Percentiles rank a stretch among this genome's conserved stretches.
These are phyloP conservation scores for Metschnikowia reukaufii DNA, from an alignment of 805 yeast species.

Conservation along the genomic window DNA sequence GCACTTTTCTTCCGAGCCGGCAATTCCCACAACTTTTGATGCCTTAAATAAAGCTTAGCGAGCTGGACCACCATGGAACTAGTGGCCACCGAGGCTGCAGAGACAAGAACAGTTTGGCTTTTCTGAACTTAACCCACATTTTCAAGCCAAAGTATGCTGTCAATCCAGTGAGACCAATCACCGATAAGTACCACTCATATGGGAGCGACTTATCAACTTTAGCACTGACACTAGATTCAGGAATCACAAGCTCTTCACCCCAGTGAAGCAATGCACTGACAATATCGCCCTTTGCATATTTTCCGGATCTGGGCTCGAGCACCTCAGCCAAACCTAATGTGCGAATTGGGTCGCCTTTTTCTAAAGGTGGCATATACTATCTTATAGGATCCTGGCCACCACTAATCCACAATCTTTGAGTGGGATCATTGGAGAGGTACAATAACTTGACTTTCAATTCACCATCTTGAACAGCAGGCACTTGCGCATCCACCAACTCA, in stretches of 20 bases:
- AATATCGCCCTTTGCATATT: slow-evolving; percentile 44
- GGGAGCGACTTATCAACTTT: slow-evolving; percentile 34
- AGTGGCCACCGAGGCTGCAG: slow-evolving; percentile 75
- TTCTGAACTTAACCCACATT: slow-evolving; percentile 48
- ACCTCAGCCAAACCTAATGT: slow-evolving; percentile 50
- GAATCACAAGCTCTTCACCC: slow-evolving; percentile 47
- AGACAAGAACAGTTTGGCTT: slow-evolving; percentile 50
- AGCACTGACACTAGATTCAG: slow-evolving; percentile 25
- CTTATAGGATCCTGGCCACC: slow-evolving; percentile 31
- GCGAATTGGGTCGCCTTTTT: slow-evolving; percentile 46
- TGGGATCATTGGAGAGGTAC: slow-evolving; percentile 59
- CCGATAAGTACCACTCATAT: slow-evolving; percentile 45
- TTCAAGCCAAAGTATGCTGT: slow-evolving; percentile 61
- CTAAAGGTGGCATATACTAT: slow-evolving; percentile 38
- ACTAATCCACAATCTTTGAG: slow-evolving; percentile 58
- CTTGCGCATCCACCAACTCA: slow-evolving; percentile 20
- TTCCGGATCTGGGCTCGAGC: slow-evolving; percentile 43
- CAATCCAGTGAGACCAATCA: slow-evolving; percentile 56
- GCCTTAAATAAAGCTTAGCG: slow-evolving; percentile 55
- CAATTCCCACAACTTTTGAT: slow-evolving; percentile 56
- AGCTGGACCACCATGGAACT: slow-evolving; percentile 60
- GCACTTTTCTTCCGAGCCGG: slow-evolving; percentile 61
- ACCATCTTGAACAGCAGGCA: slow-evolving; percentile 30
- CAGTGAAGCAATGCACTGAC: slow-evolving; percentile 44
- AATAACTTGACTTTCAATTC: slow-evolving; percentile 47